A percentile compares a stretch with the other conserved stretches of the same genome.
Conservation (phyloP, 371 early-diverging fungal genomes). For the Apophysomyces elegans region DNA sequence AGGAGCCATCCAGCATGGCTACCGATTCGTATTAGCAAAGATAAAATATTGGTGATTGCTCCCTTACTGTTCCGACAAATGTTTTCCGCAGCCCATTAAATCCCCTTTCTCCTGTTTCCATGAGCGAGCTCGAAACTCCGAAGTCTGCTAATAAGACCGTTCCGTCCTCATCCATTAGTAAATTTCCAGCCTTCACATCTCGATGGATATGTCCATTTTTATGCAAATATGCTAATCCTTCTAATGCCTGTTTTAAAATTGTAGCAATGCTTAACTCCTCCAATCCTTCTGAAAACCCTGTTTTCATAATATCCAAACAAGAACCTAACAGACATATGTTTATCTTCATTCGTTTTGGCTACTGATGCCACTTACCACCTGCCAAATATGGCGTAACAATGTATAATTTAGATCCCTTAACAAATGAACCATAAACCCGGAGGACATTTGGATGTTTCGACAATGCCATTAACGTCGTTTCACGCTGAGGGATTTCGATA, state of each 20-base stretch:
- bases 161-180: conserved; percentile 83
- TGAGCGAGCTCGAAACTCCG: conserved; percentile 81
- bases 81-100: conserved; percentile 72
- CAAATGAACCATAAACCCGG: conserved; percentile 84
- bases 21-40: not conserved
- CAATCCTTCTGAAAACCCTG: conserved; percentile 77
- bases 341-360: not conserved
- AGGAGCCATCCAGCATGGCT: conserved; percentile 87
- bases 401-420: conserved; percentile 62
- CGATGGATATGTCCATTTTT: conserved; percentile 88
- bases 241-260: conserved; percentile 82
- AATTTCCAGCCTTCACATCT: conserved; percentile 90
- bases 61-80: conserved; percentile 56
- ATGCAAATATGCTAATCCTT: conserved; percentile 88
- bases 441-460: conserved; percentile 86
- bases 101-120: conserved; percentile 73
- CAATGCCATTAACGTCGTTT: conserved; percentile 86
- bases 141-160: conserved; percentile 89
- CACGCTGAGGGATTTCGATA: conserved; percentile 54
- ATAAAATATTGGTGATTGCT: not conserved
- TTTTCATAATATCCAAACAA: conserved; percentile 87
- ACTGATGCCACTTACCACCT: conserved; percentile 51
- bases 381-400: conserved; percentile 83
- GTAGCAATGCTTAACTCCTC: conserved; percentile 83
- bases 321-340: conserved; percentile 49